Evolutionary conservation across 192 early-diverging fungal genomes (phyloP).

Genomic region (Globomyces pollinis-pini): DNA sequence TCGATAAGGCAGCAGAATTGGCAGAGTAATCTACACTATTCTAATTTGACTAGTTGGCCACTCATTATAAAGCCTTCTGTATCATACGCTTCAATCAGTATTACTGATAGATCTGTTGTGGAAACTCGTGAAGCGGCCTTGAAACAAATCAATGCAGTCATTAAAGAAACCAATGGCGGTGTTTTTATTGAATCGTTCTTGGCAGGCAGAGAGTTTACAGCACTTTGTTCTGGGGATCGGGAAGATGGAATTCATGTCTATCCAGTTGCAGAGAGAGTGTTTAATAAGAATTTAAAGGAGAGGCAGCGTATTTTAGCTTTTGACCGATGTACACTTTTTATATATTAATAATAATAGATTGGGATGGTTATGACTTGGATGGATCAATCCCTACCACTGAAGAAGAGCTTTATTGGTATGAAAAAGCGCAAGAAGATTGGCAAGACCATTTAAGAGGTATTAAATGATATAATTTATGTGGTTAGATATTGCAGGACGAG

Average conservation of each 20-base stretch:
- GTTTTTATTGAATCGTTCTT: slow-evolving; percentile 38
- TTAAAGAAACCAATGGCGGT: slow-evolving; percentile 12
- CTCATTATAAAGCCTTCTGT: slow-evolving; percentile 43
- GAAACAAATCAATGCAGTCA: slow-evolving; percentile 20
- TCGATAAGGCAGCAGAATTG: not conserved
- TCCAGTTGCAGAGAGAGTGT: slow-evolving; percentile 37
- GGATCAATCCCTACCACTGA: slow-evolving; percentile 11
- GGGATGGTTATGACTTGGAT: slow-evolving; percentile 35
- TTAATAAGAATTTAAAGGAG: slow-evolving; percentile 21
- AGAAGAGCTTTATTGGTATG: slow-evolving; percentile 25
- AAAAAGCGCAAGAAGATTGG: slow-evolving; percentile 27
- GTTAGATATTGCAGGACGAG: slow-evolving; percentile 29
- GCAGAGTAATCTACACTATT: too few species aligned
- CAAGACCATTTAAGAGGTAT: slow-evolving; percentile 16
- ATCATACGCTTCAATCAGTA: slow-evolving; percentile 36
- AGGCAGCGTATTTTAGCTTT: slow-evolving; percentile 33
- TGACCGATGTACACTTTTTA: too few species aligned
- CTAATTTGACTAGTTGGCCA: slow-evolving; percentile 22
- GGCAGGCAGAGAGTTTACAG: slow-evolving; percentile 41
- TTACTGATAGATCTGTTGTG: slow-evolving; percentile 29
- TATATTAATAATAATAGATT: too few species aligned
- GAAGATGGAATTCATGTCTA: slow-evolving; percentile 27
- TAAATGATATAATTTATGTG: not conserved
- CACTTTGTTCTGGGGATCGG: slow-evolving; percentile 27
- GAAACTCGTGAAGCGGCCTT: slow-evolving; percentile 15